These are phyloP conservation scores for Phycomyces nitens DNA, from an alignment of 192 early-diverging fungal genomes.

Conservation along the genomic window DNA sequence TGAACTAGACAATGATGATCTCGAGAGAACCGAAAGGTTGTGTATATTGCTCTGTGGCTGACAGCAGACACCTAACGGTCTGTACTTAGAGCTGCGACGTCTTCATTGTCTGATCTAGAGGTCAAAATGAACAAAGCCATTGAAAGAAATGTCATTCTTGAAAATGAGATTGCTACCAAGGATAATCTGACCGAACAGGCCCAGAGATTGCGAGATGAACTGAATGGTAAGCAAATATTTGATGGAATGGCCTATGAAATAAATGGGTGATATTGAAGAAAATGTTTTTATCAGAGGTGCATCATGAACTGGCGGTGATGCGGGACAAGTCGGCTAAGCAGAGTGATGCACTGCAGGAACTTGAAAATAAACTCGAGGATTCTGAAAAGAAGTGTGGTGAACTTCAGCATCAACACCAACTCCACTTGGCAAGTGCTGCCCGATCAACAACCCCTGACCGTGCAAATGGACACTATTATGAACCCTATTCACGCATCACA, in stretches of 20 bases:
- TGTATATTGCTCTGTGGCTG: not conserved
- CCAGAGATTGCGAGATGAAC: constrained; percentile 75
- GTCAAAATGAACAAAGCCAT: constrained; percentile 66
- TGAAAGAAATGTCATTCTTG: constrained; percentile 63
- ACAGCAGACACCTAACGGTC: no score
- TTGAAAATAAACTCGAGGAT: constrained; percentile 25
- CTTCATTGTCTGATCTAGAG: constrained; percentile 67
- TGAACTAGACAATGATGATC: constrained; percentile 76
- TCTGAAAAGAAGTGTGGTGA: constrained; percentile 24
- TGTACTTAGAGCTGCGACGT: constrained; percentile 65
- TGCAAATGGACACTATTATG: constrained; percentile 15
- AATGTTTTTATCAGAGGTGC: no score
- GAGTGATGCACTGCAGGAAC: constrained; percentile 14
- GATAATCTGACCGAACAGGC: constrained; percentile 67
- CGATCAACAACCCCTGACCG: constrained; percentile 23
- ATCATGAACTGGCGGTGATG: constrained; percentile 50
- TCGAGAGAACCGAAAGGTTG: constrained; percentile 65
- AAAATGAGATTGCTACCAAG: constrained; percentile 65
- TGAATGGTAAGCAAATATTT: constrained; percentile 43
- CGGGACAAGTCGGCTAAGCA: constrained; percentile 37
- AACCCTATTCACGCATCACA: constrained; percentile 21
- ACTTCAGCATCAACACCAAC: constrained; percentile 7
- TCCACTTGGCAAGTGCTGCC: not conserved
- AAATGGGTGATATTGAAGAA: not conserved
- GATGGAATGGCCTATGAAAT: not conserved